These are phyloP conservation scores for Termitomyces sp. DNA, from an alignment of 1,284 basidiomycete genomes.

Conservation along the genomic window DNA sequence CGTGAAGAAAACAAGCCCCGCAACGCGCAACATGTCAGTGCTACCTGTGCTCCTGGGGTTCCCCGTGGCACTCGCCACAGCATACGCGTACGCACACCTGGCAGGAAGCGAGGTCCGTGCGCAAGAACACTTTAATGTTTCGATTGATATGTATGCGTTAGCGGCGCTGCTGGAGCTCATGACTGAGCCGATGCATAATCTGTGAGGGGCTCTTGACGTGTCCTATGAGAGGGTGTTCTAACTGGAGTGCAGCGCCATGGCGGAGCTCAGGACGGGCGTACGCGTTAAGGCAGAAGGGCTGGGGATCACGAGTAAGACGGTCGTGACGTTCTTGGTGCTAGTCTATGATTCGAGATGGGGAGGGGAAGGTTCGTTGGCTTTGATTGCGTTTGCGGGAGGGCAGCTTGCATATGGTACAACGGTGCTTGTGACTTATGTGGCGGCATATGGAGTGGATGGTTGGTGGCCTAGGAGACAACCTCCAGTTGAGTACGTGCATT, in stretches of 20 bases:
- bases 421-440: conserved; percentile 34
- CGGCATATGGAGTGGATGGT: conserved; percentile 24
- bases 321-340: conserved; percentile 65
- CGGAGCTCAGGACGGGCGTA: conserved; percentile 57
- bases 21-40: conserved; percentile 44
- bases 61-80: conserved; percentile 41
- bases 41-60: conserved; percentile 57
- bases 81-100: conserved; percentile 44
- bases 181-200: conserved; percentile 82
- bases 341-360: conserved; percentile 35
- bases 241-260: conserved; percentile 50
- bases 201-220: conserved; percentile 31
- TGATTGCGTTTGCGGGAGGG: conserved; percentile 80
- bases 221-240: not conserved
- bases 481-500: conserved; percentile 10
- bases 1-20: conserved; percentile 19
- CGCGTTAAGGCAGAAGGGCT: conserved; percentile 81
- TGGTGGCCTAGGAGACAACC: conserved; percentile 21
- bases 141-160: conserved; percentile 66
- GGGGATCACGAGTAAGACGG: conserved; percentile 72
- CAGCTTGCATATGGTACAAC: conserved; percentile 67
- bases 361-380: conserved; percentile 37
- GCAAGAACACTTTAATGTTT: conserved; percentile 62
- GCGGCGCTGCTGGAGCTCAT: conserved; percentile 75
- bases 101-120: conserved; percentile 44